Conservation (phyloP, 129 eudicot genomes). For the Cynara cardunculus region DNA sequence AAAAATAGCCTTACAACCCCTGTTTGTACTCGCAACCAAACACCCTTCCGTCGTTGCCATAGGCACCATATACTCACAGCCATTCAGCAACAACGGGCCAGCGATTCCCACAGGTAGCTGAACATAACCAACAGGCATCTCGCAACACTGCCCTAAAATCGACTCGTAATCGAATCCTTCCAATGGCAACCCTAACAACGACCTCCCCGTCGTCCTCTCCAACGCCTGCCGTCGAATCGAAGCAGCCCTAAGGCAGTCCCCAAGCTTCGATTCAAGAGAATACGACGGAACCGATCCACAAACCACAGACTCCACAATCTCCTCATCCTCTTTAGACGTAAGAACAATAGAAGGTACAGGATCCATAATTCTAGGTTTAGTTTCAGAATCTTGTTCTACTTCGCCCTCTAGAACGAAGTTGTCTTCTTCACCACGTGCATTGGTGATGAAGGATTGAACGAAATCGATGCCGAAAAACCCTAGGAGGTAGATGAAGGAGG, state of each 20-base stretch:
- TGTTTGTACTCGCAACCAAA: constrained; percentile 53
- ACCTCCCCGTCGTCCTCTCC: constrained; percentile 37
- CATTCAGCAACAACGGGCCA: constrained; percentile 48
- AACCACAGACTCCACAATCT: constrained; percentile 31
- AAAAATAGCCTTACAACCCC: constrained; percentile 53
- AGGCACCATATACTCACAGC: constrained; percentile 48
- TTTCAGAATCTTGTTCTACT: background rate
- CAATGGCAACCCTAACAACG: constrained; percentile 35
- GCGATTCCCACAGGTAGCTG: constrained; percentile 55
- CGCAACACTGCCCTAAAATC: constrained; percentile 55
- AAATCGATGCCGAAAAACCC: constrained; percentile 72
- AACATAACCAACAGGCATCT: constrained; percentile 52
- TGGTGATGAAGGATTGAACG: constrained; percentile 46
- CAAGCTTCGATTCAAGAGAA: constrained; percentile 33
- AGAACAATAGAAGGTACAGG: background rate
- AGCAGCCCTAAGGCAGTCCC: constrained; percentile 44
- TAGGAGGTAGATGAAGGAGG: constrained; percentile 52
- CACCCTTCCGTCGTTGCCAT: constrained; percentile 64
- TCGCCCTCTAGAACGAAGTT: background rate
- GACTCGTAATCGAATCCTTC: constrained; percentile 49
- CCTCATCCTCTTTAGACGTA: constrained; percentile 35
- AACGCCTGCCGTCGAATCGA: constrained; percentile 40
- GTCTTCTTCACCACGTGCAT: constrained; percentile 24
- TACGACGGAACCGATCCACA: constrained; percentile 39
- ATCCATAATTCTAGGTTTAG: constrained; percentile 19